Conservation (phyloP, 2,329 filamentous ascomycete genomes). For the Orbilia brochopaga region DNA sequence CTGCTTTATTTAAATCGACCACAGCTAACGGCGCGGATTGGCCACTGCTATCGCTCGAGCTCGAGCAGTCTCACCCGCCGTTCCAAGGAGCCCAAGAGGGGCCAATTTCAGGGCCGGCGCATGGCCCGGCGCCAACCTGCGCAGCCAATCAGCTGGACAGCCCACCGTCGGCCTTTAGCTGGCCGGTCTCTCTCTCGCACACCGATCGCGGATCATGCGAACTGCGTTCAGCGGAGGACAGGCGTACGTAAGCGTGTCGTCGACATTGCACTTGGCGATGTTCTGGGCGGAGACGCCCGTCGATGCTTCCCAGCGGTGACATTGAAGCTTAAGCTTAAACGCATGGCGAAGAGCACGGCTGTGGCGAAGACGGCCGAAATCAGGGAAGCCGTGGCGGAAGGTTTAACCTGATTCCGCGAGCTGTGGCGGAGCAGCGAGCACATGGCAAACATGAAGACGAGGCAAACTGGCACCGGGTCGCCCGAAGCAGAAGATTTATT, state of each 20-base stretch:
- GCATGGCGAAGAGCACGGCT: neutral
- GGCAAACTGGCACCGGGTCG: neutral
- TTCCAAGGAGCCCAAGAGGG: slow-evolving; percentile 10
- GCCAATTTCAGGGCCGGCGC: slow-evolving; percentile 46
- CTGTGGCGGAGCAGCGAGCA: neutral
- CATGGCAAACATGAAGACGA: neutral
- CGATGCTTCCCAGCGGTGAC: no score
- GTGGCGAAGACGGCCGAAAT: neutral
- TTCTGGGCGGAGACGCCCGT: no score
- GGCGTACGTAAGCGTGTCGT: neutral
- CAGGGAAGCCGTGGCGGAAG: no score
- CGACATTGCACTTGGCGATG: no score
- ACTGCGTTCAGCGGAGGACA: neutral
- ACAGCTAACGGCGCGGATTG: neutral
- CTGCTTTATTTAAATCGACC: slow-evolving; percentile 4
- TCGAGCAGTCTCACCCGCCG: slow-evolving; percentile 7
- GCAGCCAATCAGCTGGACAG: slow-evolving; percentile 48
- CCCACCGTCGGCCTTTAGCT: slow-evolving; percentile 35
- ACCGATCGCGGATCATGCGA: neutral
- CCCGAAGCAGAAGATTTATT: neutral
- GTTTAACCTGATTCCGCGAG: neutral
- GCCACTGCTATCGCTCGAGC: slow-evolving; percentile 1
- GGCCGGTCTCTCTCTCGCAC: neutral
- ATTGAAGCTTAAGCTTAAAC: neutral
- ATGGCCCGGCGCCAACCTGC: slow-evolving; percentile 50